Conservation (phyloP, 176 grass and related monocot genomes). For the Ananas comosus region DNA sequence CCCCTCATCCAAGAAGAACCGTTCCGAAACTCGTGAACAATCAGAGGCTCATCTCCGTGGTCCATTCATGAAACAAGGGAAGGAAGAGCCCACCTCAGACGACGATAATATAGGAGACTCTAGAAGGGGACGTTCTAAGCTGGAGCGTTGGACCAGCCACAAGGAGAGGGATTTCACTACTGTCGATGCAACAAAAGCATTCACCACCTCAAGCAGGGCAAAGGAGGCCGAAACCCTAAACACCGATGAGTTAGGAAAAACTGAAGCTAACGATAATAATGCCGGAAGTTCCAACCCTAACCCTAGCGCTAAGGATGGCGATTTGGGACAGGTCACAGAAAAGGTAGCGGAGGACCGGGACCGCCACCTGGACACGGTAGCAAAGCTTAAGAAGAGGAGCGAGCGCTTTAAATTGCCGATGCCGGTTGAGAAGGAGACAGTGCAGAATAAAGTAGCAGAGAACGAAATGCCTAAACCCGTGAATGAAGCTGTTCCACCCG, state of each 20-base stretch:
- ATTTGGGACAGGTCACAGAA: constrained; percentile 39
- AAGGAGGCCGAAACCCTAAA: constrained; percentile 33
- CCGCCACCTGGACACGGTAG: constrained; percentile 83
- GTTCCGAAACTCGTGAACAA: constrained; percentile 21
- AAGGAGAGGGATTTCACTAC: constrained; percentile 81
- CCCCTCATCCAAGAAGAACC: constrained; percentile 41
- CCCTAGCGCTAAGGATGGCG: constrained; percentile 39
- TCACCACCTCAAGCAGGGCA: constrained; percentile 28
- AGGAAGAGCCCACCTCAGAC: constrained; percentile 59
- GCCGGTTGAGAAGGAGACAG: constrained; percentile 71
- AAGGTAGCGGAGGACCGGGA: constrained; percentile 47
- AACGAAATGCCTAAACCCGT: constrained; percentile 43
- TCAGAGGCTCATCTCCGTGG: constrained; percentile 22
- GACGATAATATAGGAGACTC: constrained; percentile 68
- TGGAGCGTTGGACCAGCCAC: constrained; percentile 91
- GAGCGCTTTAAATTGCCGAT: constrained; percentile 97
- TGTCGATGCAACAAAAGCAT: constrained; percentile 27
- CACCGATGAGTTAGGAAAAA: constrained; percentile 28
- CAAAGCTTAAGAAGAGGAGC: constrained; percentile 83
- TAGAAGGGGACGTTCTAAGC: constrained; percentile 81
- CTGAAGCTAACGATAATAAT: constrained; percentile 31
- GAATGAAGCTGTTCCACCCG: constrained; percentile 37
- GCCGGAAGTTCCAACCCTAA: constrained; percentile 5
- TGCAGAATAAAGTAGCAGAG: constrained; percentile 43
- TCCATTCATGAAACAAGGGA: constrained; percentile 42